phyloP scores from a whole-genome alignment of 441 rosid species.

The Populus trichocarpa region DNA sequence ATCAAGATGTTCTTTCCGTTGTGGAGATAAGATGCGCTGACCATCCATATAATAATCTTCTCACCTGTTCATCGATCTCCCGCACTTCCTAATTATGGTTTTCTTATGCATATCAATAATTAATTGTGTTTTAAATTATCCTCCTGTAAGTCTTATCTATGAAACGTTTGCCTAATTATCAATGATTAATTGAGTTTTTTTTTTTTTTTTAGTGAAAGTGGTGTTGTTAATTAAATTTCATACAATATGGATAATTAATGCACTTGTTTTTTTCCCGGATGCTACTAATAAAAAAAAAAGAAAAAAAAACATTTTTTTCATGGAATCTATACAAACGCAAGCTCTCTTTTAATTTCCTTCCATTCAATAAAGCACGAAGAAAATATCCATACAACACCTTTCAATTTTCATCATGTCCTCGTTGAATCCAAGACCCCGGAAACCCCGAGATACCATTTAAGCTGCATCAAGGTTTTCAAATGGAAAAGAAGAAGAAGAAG shows the following conservation, averaged over 20 bases:
- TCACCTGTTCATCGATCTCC: no score
- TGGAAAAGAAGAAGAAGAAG: neutral
- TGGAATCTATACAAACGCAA: neutral
- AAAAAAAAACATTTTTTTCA: neutral
- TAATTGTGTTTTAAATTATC: no score
- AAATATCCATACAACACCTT: constrained; percentile 1
- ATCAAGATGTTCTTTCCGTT: no score
- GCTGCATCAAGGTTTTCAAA: constrained; percentile 18
- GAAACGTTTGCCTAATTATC: no score
- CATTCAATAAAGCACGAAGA: constrained; percentile 12
- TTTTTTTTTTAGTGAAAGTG: no score
- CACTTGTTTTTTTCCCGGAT: neutral
- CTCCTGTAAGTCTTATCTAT: no score
- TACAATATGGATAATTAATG: neutral
- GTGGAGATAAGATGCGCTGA: no score
- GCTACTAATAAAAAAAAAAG: neutral
- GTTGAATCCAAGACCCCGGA: constrained; percentile 21
- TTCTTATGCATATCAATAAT: no score
- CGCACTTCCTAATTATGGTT: no score
- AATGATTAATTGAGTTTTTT: no score
- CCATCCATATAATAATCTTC: no score
- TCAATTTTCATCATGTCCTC: constrained; percentile 14
- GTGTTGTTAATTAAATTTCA: no score
- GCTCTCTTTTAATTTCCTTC: neutral
- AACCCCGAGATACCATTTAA: neutral